phyloP scores from a whole-genome alignment of 768 basidiomycete genomes.

The Phlegmacium glaucopus region DNA sequence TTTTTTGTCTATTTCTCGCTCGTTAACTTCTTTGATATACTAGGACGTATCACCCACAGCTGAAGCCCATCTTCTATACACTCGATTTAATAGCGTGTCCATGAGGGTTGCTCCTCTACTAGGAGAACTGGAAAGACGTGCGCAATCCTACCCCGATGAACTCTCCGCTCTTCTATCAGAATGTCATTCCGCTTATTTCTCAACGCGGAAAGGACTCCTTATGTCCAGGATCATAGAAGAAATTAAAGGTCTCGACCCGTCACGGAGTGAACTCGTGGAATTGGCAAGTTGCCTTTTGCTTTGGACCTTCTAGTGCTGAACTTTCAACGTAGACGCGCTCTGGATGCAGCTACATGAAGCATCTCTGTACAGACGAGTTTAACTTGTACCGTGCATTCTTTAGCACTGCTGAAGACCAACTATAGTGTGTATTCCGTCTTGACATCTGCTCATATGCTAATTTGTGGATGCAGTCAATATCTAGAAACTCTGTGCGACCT shows the following conservation, averaged over 20 bases:
- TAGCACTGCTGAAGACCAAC: constrained; percentile 69
- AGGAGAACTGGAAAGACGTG: constrained; percentile 81
- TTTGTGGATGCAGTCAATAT: constrained; percentile 56
- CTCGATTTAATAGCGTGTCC: constrained; percentile 77
- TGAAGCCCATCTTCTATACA: constrained; percentile 83
- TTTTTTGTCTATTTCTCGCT: not conserved
- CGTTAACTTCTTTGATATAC: not conserved
- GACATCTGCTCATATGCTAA: not conserved
- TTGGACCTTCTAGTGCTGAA: not conserved
- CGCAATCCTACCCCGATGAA: constrained; percentile 76
- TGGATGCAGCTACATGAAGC: constrained; percentile 91
- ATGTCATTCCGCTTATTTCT: constrained; percentile 85
- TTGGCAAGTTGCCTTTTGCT: constrained; percentile 46
- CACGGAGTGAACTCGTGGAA: constrained; percentile 80
- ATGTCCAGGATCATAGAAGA: constrained; percentile 75
- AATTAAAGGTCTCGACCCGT: constrained; percentile 78
- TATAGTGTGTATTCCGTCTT: constrained; percentile 37
- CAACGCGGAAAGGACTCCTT: constrained; percentile 67
- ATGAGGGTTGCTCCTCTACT: constrained; percentile 73
- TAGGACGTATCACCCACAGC: constrained; percentile 80
- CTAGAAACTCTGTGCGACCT: constrained; percentile 91
- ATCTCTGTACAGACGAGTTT: constrained; percentile 89
- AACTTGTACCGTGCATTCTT: constrained; percentile 84
- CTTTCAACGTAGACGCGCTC: constrained; percentile 63
- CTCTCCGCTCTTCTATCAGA: constrained; percentile 76